Evolutionary conservation across 257 asterid genomes (phyloP).

Genomic region (Nicotiana undulata): DNA sequence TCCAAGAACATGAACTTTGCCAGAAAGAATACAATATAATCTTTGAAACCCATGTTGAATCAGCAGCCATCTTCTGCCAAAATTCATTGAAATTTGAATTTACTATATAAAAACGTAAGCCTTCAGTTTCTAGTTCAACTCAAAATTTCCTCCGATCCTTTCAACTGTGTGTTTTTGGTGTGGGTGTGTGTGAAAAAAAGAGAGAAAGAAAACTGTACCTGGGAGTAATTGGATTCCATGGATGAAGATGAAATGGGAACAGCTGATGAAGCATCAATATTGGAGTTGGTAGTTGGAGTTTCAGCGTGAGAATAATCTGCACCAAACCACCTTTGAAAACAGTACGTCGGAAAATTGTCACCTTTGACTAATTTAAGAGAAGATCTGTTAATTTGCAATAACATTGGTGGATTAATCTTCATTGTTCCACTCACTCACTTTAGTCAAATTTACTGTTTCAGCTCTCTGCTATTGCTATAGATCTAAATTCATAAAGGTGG

Average conservation of each 20-base stretch:
- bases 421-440: background rate
- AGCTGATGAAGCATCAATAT: background rate
- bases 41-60: constrained; percentile 32
- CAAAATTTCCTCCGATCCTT: background rate
- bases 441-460: background rate
- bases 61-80: constrained; percentile 28
- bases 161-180: background rate
- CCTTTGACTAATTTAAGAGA: background rate
- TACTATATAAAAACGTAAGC: background rate
- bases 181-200: background rate
- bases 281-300: background rate
- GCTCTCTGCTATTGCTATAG: background rate
- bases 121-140: background rate
- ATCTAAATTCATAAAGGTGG: background rate
- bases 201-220: background rate
- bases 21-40: constrained; percentile 67
- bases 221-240: background rate
- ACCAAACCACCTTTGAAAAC: background rate
- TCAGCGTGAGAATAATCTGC: background rate
- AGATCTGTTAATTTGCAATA: background rate
- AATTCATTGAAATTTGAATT: background rate
- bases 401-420: background rate
- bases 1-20: constrained; percentile 88
- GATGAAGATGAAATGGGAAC: background rate
- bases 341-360: background rate